phyloP scores from a whole-genome alignment of 1,139 yeast genomes.

The Lodderomyces margitis region DNA sequence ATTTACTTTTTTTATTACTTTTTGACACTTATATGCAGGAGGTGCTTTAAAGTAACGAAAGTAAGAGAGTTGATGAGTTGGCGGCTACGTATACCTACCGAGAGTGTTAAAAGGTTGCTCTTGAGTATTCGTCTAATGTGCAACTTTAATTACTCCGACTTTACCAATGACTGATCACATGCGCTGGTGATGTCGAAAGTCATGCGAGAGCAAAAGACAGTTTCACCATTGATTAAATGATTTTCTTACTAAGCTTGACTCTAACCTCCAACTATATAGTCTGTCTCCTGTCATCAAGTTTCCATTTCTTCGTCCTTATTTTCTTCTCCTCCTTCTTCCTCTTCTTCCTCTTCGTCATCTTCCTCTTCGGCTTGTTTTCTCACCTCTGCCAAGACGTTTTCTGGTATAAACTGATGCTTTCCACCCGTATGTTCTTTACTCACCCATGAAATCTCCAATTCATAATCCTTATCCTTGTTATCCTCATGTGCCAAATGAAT shows the following conservation, averaged over 20 bases:
- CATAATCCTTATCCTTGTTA: slow-evolving; percentile 95
- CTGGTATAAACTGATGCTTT: slow-evolving; percentile 77
- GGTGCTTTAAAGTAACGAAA: no score
- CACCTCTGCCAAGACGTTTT: slow-evolving; percentile 77
- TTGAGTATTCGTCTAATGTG: no score
- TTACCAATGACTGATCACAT: no score
- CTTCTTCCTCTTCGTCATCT: slow-evolving; percentile 71
- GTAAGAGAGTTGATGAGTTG: no score
- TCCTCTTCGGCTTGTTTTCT: slow-evolving; percentile 78
- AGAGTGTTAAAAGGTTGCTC: no score
- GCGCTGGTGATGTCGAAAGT: no score
- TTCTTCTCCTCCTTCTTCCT: slow-evolving; percentile 28
- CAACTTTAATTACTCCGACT: no score
- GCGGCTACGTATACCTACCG: no score
- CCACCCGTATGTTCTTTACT: slow-evolving; percentile 75
- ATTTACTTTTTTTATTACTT: neutral
- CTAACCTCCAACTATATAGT: no score
- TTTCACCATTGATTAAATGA: no score
- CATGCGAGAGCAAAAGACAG: no score
- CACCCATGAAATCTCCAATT: slow-evolving; percentile 87
- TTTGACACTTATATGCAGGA: neutral
- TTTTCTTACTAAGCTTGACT: no score
- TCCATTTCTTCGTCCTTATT: slow-evolving; percentile 1
- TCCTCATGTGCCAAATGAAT: slow-evolving; percentile 95
- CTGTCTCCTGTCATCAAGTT: neutral